These are phyloP conservation scores for Phaffia rhodozyma DNA, from an alignment of 1,284 basidiomycete genomes.

Conservation along the genomic window DNA sequence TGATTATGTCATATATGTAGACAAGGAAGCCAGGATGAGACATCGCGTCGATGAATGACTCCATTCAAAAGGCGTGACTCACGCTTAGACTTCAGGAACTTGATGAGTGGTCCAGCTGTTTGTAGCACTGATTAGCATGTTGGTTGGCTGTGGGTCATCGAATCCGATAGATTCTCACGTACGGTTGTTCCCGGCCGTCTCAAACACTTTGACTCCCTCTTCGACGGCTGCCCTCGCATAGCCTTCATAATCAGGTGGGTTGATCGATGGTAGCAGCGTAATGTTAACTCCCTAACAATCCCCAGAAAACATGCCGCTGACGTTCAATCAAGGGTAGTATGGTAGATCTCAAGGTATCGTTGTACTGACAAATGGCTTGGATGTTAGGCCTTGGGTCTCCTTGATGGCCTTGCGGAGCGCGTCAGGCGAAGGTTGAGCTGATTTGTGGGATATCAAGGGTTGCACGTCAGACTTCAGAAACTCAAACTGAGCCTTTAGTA, in stretches of 20 bases:
- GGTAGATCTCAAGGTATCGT: conserved; percentile 18
- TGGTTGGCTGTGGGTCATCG: too few species aligned
- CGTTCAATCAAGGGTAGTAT: conserved; percentile 19
- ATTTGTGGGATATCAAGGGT: conserved; percentile 25
- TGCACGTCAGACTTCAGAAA: not conserved
- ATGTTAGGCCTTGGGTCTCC: conserved; percentile 56
- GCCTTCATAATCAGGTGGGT: conserved; percentile 75
- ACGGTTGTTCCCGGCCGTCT: conserved; percentile 89
- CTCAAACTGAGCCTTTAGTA: not conserved
- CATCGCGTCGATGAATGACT: conserved; percentile 18
- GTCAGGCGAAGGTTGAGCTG: conserved; percentile 66
- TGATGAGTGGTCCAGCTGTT: conserved; percentile 62
- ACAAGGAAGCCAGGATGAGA: conserved; percentile 7
- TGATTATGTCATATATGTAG: conserved; percentile 11
- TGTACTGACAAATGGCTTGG: conserved; percentile 49
- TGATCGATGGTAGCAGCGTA: conserved; percentile 78
- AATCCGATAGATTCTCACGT: conserved; percentile 23
- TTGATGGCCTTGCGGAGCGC: conserved; percentile 73
- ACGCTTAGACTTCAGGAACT: conserved; percentile 61
- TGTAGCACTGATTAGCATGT: not conserved
- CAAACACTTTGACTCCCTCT: conserved; percentile 78
- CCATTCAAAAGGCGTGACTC: not conserved
- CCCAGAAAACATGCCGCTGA: conserved; percentile 24
- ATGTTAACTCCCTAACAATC: conserved; percentile 65
- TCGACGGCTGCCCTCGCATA: conserved; percentile 71